Base-by-base conservation (phyloP, 1,284 basidiomycete genomes). In the Binderoboletus segoi region DNA sequence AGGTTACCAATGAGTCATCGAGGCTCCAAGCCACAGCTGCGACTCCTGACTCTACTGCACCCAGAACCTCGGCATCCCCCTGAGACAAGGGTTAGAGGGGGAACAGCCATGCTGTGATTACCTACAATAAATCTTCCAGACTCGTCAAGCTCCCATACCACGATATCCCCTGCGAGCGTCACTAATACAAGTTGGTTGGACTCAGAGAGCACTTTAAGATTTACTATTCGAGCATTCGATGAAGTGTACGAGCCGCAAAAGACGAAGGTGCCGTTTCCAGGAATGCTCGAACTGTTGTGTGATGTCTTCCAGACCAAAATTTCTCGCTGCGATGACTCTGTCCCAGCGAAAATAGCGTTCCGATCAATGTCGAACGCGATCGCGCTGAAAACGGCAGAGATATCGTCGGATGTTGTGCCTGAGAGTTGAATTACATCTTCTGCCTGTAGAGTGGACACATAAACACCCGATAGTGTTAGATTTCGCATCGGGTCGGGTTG, bases 1-100 rank as follows among this genome's bases (percentile, higher is more conserved):
- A 77, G 1, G 86, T 85, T 4, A 98, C 77, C 21, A 94, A 76
- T 37, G 94, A 88, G 53, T 96, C 92, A 69, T 98, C 96, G 3
- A 96, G 94, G 57, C 89, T 89, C 94, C 95, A 98, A 7, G 83
- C 79, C 3, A 93, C 94, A 3, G 89, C 88, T 43, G 85, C 75
- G 51, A 99, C 88, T 0, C 93, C 94, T 26, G 85, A 81, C 57
- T 97, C 94, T 16, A 98, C 84, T 1, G 88, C 88, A 6, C 96
- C 96, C 51, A 95, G 86, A 7, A 93, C 82, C 61, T 95, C 91
- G 45, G 82, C 61, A 50, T 61, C 64, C 20, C 62, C 63, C 69
- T 70, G 51, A 30, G 52, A 55, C 5, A 16, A 40, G 21, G 45
- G 42, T 56, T 21, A 51, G 53, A 48, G 38, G 54, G 33, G 24